These are phyloP conservation scores for Seminavis robusta DNA, from an alignment of 108 stramenopile genomes.

Conservation along the genomic window DNA sequence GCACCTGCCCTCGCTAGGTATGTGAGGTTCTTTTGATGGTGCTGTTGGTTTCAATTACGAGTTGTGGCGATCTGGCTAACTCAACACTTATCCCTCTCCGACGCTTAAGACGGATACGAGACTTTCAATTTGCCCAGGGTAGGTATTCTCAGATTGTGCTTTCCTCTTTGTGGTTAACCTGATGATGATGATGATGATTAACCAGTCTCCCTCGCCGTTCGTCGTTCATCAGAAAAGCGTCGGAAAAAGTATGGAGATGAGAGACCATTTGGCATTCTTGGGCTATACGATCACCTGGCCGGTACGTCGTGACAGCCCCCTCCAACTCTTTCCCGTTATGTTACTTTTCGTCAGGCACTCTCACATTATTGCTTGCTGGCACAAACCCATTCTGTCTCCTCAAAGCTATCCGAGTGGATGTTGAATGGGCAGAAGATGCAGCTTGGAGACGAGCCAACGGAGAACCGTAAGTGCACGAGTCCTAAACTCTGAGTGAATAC, in stretches of 20 bases:
- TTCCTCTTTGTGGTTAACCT: too few species aligned
- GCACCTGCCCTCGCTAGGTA: conserved; percentile 67
- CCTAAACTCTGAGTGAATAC: too few species aligned
- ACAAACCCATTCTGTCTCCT: conserved; percentile 23
- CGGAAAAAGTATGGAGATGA: conserved; percentile 79
- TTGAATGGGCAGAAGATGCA: conserved; percentile 91
- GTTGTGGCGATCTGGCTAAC: conserved; percentile 18
- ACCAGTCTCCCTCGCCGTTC: too few species aligned
- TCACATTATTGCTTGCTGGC: too few species aligned
- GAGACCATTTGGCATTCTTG: conserved; percentile 82
- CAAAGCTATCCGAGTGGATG: conserved; percentile 54
- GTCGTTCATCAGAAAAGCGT: too few species aligned
- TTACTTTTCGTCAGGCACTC: too few species aligned
- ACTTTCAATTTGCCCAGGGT: conserved; percentile 88
- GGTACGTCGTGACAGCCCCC: too few species aligned
- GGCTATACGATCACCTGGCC: conserved; percentile 78
- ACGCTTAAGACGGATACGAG: conserved; percentile 73
- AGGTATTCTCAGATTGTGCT: too few species aligned
- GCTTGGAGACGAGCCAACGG: conserved; percentile 69
- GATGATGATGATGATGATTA: too few species aligned
- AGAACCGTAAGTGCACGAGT: conserved; percentile 66
- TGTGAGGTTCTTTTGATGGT: conserved; percentile 34
- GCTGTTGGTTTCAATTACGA: not conserved
- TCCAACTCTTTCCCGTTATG: too few species aligned
- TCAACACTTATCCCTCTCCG: too few species aligned